Evolutionary conservation across 2,329 filamentous ascomycete genomes (phyloP), one percentile per base, ranked within the genome.

Genomic region (Rachicladosporium sp.): DNA sequence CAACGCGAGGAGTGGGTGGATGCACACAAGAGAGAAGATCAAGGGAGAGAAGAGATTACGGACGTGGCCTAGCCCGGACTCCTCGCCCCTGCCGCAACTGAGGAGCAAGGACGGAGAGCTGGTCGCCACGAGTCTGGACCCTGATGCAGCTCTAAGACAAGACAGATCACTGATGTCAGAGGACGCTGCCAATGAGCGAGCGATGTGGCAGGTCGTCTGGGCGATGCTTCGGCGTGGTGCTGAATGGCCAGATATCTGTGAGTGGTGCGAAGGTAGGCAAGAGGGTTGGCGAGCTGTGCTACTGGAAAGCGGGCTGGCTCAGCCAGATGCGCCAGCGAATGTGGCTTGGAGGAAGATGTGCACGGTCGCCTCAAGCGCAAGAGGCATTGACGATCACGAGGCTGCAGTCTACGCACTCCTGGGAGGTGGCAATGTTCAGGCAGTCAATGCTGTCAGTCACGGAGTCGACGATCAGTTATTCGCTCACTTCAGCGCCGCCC

Each of bases 171-270:
- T 96, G 31, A 82, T 93, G 55, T 74, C 78, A 15, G 77, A 88
- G 51, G 91, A 98, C 55, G 78, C 86, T 48, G 88, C 80, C 53
- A 91, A 89, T 46, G 91, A 98, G 64, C 76, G 81, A 38, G 82
- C 87, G 2, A 83, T 93, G 35, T 96, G 91, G 88, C 72, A 88
- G 44, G 82, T 84, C n/a, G 91, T 85, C 62, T 96, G 87, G 67
- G 86, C 94, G 59, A 83, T 94, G 68, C 69, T 98, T 38, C 78
- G 89, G 36, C 78, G 87, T 34, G 91, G 91, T n/a, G 79, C 77
- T 48, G 76, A 71, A 45, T 76, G 82, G 63, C 63, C 73, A 6
- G 74, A 82, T 30, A 82, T 96, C 46, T 75, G 78, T 40, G 82
- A 88, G 36, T 95, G 87, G 85, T 93, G 87, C 53, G 68, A 80